Conservation (phyloP, 257 asterid species). For the Ligustrum vulgare region DNA sequence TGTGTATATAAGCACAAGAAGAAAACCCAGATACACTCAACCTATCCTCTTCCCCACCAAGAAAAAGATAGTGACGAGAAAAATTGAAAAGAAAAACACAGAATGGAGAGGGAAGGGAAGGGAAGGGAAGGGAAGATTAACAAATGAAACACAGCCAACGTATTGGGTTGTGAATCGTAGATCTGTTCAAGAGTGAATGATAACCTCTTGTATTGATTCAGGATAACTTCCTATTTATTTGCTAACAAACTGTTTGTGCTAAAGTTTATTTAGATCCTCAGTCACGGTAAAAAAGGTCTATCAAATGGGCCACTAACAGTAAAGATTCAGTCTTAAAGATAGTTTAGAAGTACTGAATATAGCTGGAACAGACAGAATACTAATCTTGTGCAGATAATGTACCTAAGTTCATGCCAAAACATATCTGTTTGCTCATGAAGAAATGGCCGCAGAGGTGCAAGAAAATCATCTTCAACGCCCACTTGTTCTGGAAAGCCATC, state of each 20-base stretch:
- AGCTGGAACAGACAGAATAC: background rate
- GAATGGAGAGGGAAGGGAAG: background rate
- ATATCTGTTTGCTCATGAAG: constrained; percentile 39
- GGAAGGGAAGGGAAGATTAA: background rate
- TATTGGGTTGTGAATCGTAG: background rate
- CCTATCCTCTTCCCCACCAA: background rate
- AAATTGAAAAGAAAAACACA: too few relatives aligned
- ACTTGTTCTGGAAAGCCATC: constrained; percentile 22
- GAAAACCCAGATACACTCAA: background rate
- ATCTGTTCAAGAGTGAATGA: background rate
- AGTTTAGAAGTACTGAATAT: background rate
- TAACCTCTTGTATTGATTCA: background rate
- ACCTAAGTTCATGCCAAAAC: constrained; percentile 71
- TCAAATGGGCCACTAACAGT: background rate
- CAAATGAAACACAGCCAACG: background rate
- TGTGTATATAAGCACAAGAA: background rate
- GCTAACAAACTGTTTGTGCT: background rate
- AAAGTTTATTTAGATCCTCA: background rate
- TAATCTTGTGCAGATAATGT: background rate
- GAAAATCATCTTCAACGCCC: constrained; percentile 31
- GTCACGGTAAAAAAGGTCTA: background rate
- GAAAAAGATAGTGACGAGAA: background rate
- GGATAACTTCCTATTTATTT: background rate
- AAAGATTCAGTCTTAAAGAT: background rate
- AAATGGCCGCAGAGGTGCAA: constrained; percentile 52